phyloP scores from a whole-genome alignment of 2,329 filamentous ascomycete genomes.

The Neofusicoccum cordaticola region DNA sequence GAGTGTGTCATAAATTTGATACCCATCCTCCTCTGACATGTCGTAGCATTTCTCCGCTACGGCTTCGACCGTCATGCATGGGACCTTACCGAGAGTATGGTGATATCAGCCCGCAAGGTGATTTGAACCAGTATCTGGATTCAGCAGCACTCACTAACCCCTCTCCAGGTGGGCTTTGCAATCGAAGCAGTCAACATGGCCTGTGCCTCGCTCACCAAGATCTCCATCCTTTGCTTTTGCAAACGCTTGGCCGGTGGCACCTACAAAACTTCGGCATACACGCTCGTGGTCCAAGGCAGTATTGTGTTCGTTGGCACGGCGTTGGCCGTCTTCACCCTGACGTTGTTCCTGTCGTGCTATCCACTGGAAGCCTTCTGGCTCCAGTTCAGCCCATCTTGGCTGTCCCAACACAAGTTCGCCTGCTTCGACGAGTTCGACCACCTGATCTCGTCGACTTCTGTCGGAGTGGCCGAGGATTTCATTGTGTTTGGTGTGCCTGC shows the following conservation, averaged over 20 bases:
- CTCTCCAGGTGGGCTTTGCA: slow-evolving; percentile 21
- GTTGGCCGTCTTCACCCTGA: slow-evolving; percentile 35
- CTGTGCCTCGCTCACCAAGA: slow-evolving; percentile 29
- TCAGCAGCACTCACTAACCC: not conserved
- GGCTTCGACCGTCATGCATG: slow-evolving; percentile 14
- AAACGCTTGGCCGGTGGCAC: slow-evolving; percentile 38
- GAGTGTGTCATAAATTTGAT: not conserved
- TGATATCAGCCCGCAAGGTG: not conserved
- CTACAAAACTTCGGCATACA: slow-evolving; percentile 32
- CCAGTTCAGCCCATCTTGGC: slow-evolving; percentile 30
- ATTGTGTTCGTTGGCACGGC: slow-evolving; percentile 41
- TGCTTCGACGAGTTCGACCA: slow-evolving; percentile 39
- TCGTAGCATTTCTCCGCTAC: not conserved
- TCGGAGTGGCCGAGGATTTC: slow-evolving; percentile 41
- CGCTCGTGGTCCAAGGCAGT: slow-evolving; percentile 35
- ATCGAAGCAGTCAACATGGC: slow-evolving; percentile 28
- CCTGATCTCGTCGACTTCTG: slow-evolving; percentile 37
- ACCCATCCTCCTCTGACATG: not conserved
- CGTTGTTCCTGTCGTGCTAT: slow-evolving; percentile 37
- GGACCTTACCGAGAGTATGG: not conserved
- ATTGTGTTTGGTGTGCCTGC: slow-evolving; percentile 42
- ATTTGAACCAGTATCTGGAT: too few species aligned
- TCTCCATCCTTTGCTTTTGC: slow-evolving; percentile 42
- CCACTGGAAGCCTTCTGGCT: slow-evolving; percentile 43
- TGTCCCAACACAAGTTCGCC: not conserved